Evolutionary conservation across 257 asterid species (phyloP).

Genomic region (Solanum medicagineum): DNA sequence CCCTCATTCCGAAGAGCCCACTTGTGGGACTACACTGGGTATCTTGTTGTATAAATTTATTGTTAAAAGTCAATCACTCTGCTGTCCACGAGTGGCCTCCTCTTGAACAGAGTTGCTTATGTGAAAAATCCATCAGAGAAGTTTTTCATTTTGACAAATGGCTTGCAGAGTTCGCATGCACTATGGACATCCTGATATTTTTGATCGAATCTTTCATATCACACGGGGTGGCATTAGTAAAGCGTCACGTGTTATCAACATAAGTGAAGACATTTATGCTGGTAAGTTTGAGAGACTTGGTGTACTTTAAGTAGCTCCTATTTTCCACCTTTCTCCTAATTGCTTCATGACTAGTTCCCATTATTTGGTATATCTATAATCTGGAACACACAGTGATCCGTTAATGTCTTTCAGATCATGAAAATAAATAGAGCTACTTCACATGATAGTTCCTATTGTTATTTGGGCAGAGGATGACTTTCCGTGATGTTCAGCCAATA

Average conservation of each 20-base stretch:
- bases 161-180: constrained; percentile 94
- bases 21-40: not conserved
- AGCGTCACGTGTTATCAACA: constrained; percentile 93
- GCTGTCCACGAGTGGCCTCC: not conserved
- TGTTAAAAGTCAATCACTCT: not conserved
- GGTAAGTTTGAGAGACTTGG: constrained; percentile 30
- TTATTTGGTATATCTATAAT: not conserved
- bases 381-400: not conserved
- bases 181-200: constrained; percentile 98
- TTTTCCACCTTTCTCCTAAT: not conserved
- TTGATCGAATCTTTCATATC: constrained; percentile 85
- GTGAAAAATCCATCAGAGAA: not conserved
- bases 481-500: not conserved
- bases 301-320: not conserved
- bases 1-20: not conserved
- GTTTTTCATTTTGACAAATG: not conserved
- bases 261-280: constrained; percentile 93
- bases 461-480: not conserved
- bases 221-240: constrained; percentile 98
- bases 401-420: not conserved
- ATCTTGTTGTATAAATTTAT: not conserved
- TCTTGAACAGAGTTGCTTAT: not conserved
- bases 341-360: not conserved
- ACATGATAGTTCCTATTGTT: not conserved
- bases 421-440: not conserved